Conservation (phyloP, 139 green algal species). For the Zygnema cylindricum region DNA sequence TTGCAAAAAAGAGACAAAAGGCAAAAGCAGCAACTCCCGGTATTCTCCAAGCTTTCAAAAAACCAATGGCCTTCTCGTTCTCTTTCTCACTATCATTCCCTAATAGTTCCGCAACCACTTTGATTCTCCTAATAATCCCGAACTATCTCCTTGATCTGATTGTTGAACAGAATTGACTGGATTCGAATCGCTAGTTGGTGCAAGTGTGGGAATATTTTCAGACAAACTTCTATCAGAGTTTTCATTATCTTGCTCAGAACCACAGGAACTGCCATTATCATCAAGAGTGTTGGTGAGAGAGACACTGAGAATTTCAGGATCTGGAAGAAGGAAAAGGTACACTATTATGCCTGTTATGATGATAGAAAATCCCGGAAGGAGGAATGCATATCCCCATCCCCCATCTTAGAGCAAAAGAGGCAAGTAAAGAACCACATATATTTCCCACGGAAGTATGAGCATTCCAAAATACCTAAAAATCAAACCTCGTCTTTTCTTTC, state of each 20-base stretch:
- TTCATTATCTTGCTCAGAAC: background rate
- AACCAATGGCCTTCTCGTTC: conserved; percentile 5
- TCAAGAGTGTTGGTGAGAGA: conserved; percentile 65
- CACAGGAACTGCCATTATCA: too few relatives aligned
- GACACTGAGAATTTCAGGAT: conserved; percentile 77
- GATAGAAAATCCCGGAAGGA: conserved; percentile 76
- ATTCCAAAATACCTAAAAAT: conserved; percentile 97
- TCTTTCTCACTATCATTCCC: background rate
- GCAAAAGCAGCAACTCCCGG: conserved; percentile 88
- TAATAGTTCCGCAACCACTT: background rate
- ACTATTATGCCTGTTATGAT: conserved; percentile 42
- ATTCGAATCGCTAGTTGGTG: background rate
- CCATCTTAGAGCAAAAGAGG: conserved; percentile 70
- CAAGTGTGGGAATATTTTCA: background rate
- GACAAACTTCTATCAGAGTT: background rate
- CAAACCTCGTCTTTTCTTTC: conserved; percentile 88
- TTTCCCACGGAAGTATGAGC: conserved; percentile 93
- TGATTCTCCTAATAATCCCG: background rate
- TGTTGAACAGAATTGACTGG: background rate
- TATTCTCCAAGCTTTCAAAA: conserved; percentile 82
- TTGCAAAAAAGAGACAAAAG: conserved; percentile 94
- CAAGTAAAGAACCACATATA: conserved; percentile 87
- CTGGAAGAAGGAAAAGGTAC: conserved; percentile 77
- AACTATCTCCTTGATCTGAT: conserved; percentile 10
- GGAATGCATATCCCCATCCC: conserved; percentile 93